Evolutionary conservation across 768 basidiomycete genomes (phyloP).

Genomic region (Hygrophorus russula): DNA sequence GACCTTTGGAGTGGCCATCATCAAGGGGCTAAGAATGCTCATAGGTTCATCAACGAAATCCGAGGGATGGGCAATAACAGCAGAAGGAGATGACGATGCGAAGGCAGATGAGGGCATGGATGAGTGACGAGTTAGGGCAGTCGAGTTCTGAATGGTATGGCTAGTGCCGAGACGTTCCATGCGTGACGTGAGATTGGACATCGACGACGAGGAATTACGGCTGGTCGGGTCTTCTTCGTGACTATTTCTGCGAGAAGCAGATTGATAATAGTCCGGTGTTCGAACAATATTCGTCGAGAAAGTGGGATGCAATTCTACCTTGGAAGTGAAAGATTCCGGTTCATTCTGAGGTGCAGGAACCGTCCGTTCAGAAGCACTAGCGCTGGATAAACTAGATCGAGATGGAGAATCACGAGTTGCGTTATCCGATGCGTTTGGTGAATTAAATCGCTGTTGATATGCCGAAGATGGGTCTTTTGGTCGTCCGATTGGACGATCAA

Average conservation of each 20-base stretch:
- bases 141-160: slow-evolving; percentile 7
- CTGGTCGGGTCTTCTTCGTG: slow-evolving; percentile 1
- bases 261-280: slow-evolving; percentile 49
- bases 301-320: slow-evolving; percentile 47
- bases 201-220: background rate
- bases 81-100: slow-evolving; percentile 12
- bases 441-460: slow-evolving; percentile 3
- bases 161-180: slow-evolving; percentile 13
- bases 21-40: slow-evolving; percentile 35
- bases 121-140: slow-evolving; percentile 20
- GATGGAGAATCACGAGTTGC: slow-evolving; percentile 2
- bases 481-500: slow-evolving; percentile 4
- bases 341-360: slow-evolving; percentile 7
- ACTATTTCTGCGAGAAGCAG: slow-evolving; percentile 11
- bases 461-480: slow-evolving; percentile 5
- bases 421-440: slow-evolving; percentile 1
- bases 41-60: slow-evolving; percentile 32
- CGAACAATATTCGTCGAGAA: slow-evolving; percentile 63
- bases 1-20: slow-evolving; percentile 23
- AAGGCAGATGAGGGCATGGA: slow-evolving; percentile 20
- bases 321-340: slow-evolving; percentile 37
- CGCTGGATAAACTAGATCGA: background rate
- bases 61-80: slow-evolving; percentile 16
- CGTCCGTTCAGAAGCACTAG: background rate
- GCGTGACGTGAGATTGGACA: slow-evolving; percentile 8